These are phyloP conservation scores for Pythium oligandrum DNA, from an alignment of 352 stramenopile genomes.

Conservation along the genomic window DNA sequence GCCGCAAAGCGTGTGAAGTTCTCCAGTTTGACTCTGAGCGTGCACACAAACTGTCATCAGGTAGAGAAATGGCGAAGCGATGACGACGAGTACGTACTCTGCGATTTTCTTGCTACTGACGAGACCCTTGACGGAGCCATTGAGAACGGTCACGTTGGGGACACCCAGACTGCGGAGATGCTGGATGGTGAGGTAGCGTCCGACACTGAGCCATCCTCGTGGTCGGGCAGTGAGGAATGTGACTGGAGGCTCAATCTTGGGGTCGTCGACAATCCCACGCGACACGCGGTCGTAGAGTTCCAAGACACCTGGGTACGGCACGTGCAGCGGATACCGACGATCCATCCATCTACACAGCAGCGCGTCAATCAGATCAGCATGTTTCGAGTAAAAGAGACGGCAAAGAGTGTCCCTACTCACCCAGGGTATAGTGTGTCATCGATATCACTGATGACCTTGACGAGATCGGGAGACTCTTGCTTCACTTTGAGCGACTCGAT, in stretches of 20 bases:
- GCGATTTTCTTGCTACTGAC: constrained; percentile 83
- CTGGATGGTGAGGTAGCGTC: constrained; percentile 73
- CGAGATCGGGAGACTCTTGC: constrained; percentile 38
- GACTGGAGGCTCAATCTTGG: constrained; percentile 37
- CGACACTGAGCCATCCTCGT: constrained; percentile 75
- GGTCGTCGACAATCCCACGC: constrained; percentile 32
- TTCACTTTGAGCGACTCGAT: constrained; percentile 73
- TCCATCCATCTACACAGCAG: constrained; percentile 43
- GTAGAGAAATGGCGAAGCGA: no score
- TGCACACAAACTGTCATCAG: no score
- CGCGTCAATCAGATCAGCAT: no score
- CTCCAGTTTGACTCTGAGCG: constrained; percentile 59
- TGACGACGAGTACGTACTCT: constrained; percentile 17
- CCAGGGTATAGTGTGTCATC: constrained; percentile 80
- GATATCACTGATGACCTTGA: constrained; percentile 87
- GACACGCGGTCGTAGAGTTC: constrained; percentile 68
- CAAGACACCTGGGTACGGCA: constrained; percentile 74
- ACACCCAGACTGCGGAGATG: constrained; percentile 73
- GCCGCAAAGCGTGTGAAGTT: constrained; percentile 77
- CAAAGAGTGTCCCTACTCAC: constrained; percentile 6
- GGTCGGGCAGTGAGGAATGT: constrained; percentile 80
- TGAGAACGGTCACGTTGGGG: constrained; percentile 69
- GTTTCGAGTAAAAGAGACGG: no score
- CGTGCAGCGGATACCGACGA: constrained; percentile 65
- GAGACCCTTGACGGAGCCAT: constrained; percentile 74